Percentiles rank a stretch among this genome's conserved stretches.
Conservation (phyloP, 345 rosid genomes). For the Cardamine chenopodiifolia region DNA sequence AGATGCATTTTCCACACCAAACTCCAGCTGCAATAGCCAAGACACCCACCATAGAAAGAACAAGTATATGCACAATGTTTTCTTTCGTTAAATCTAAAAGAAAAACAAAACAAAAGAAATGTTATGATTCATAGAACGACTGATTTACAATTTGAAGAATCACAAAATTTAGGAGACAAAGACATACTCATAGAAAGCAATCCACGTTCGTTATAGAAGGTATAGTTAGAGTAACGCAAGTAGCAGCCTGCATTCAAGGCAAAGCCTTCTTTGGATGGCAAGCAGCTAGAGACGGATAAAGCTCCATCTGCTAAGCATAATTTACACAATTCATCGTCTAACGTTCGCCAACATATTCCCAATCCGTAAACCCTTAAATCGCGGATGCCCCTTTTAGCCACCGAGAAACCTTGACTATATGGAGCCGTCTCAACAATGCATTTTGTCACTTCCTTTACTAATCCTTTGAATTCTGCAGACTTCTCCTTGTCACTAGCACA, state of each 20-base stretch:
- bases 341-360: conserved; percentile 51
- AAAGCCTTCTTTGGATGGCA: conserved; percentile 51
- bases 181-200: conserved; percentile 30
- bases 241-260: conserved; percentile 56
- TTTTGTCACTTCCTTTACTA: conserved; percentile 38
- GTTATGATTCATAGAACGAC: not conserved
- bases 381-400: not conserved
- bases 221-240: conserved; percentile 50
- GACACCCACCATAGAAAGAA: conserved; percentile 27
- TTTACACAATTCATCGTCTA: conserved; percentile 43
- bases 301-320: conserved; percentile 49
- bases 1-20: conserved; percentile 43
- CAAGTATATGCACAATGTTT: not conserved
- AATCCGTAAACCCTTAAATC: conserved; percentile 44
- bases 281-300: conserved; percentile 42
- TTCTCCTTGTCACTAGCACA: conserved; percentile 36
- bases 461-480: conserved; percentile 24
- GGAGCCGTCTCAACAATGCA: conserved; percentile 41
- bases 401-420: conserved; percentile 39
- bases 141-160: not conserved
- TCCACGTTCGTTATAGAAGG: conserved; percentile 39
- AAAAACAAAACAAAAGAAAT: not conserved
- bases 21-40: conserved; percentile 38
- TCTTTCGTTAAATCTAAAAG: conserved; percentile 28
- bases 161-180: not conserved